A percentile compares a stretch with the other conserved stretches of the same genome.
Evolutionary conservation across 495 filamentous ascomycete species (phyloP).

Genomic region (Penicillium pulvis): DNA sequence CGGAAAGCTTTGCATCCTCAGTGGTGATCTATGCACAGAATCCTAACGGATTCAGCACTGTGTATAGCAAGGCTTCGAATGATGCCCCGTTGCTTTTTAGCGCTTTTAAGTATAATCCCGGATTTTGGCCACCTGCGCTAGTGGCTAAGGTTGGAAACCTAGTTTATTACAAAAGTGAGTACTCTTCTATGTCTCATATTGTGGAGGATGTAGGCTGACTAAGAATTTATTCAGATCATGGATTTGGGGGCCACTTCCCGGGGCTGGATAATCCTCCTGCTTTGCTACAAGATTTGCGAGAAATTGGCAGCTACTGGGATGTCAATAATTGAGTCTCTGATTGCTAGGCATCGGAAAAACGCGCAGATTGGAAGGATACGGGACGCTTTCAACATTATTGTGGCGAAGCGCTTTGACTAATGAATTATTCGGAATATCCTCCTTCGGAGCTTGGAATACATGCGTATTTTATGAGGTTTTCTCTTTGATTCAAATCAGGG

Average conservation of each 20-base stretch:
- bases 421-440: no score
- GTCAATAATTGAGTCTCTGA: no score
- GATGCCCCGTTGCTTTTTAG: conserved; percentile 8
- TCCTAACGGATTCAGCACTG: conserved; percentile 7
- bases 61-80: conserved; percentile 6
- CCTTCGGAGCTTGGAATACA: no score
- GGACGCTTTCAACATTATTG: no score
- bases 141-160: conserved; percentile 11
- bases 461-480: no score
- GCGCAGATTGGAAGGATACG: no score
- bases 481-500: no score
- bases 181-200: not conserved
- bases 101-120: conserved; percentile 12
- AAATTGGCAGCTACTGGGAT: not conserved
- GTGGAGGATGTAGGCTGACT: not conserved
- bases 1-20: conserved; percentile 11
- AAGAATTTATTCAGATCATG: not conserved
- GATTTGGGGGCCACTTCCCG: not conserved
- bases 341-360: no score
- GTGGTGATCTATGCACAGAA: conserved; percentile 15
- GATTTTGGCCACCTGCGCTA: conserved; percentile 12
- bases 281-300: not conserved
- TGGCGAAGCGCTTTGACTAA: no score
- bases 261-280: not conserved
- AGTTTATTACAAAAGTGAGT: conserved; percentile 9